These are phyloP conservation scores for Geotrichum aggregatum DNA, from an alignment of 1,139 yeast genomes.

Conservation along the genomic window DNA sequence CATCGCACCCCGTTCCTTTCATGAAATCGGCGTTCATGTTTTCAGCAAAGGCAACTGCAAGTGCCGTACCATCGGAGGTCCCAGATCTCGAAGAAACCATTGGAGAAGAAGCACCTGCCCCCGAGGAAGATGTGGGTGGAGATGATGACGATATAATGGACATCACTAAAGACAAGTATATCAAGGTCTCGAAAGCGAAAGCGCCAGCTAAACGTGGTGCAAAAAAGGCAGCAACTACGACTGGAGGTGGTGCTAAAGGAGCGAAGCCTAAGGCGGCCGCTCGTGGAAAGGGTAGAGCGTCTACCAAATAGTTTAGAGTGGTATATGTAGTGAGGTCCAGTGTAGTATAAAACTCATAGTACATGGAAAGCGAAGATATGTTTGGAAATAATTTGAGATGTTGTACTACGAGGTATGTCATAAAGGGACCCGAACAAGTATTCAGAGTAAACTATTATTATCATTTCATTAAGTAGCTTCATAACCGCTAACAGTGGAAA, in stretches of 20 bases:
- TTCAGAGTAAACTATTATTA: too few species aligned
- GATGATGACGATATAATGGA: constrained; percentile 38
- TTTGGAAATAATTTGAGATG: constrained; percentile 20
- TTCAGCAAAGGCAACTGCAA: constrained; percentile 42
- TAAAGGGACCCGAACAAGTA: too few species aligned
- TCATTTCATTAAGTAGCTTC: too few species aligned
- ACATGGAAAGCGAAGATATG: too few species aligned
- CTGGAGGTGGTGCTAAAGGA: constrained; percentile 24
- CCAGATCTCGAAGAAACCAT: constrained; percentile 58
- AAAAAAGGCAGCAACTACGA: constrained; percentile 22
- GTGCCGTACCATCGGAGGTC: constrained; percentile 32
- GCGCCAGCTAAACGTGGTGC: constrained; percentile 26
- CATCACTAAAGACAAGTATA: constrained; percentile 54
- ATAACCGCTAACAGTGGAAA: too few species aligned
- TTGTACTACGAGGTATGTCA: too few species aligned
- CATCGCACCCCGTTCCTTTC: constrained; percentile 80
- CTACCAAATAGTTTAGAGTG: background rate
- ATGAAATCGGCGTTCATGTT: constrained; percentile 56
- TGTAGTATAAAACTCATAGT: too few species aligned
- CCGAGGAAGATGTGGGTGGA: constrained; percentile 43
- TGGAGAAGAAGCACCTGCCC: constrained; percentile 57
- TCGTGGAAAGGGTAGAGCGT: constrained; percentile 26
- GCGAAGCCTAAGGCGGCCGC: constrained; percentile 25
- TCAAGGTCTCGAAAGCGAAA: constrained; percentile 45
- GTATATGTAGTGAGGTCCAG: background rate